A percentile compares a stretch with the other conserved stretches of the same genome.
These are phyloP conservation scores for Fusarium devonianum DNA, from an alignment of 2,329 filamentous ascomycete genomes.

Conservation along the genomic window DNA sequence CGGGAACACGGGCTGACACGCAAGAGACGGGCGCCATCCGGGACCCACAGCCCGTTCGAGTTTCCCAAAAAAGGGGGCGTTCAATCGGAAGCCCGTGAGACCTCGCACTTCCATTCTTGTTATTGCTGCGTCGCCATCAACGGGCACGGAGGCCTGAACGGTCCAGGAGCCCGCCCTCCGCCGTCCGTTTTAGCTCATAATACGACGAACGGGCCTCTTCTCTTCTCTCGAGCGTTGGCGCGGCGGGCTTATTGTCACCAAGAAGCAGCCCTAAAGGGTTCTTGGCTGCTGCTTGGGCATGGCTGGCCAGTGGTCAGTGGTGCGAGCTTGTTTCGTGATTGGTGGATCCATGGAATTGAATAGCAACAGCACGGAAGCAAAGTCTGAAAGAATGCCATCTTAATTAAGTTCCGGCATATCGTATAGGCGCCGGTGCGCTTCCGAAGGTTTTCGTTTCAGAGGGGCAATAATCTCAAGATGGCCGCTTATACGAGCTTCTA, in stretches of 20 bases:
- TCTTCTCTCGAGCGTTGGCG: slow-evolving; percentile 29
- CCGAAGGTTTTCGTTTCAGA: slow-evolving; percentile 10
- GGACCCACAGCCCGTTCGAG: slow-evolving; percentile 26
- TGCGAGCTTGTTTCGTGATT: slow-evolving; percentile 8
- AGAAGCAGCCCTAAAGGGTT: slow-evolving; percentile 9
- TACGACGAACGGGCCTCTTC: slow-evolving; percentile 18
- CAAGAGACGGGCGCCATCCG: slow-evolving; percentile 7
- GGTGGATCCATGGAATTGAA: not conserved
- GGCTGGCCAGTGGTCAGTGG: not conserved
- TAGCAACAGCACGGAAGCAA: not conserved
- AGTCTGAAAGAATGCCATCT: too few relatives aligned
- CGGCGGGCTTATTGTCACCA: slow-evolving; percentile 5
- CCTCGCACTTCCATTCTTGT: not conserved
- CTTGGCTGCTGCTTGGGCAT: not conserved
- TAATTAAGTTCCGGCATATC: too few relatives aligned
- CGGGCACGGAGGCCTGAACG: slow-evolving; percentile 15
- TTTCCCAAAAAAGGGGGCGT: slow-evolving; percentile 37
- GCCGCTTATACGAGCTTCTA: not conserved
- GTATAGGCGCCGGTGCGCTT: slow-evolving; percentile 9
- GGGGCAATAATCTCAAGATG: slow-evolving; percentile 1
- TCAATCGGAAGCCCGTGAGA: slow-evolving; percentile 30
- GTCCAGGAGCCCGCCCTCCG: slow-evolving; percentile 10
- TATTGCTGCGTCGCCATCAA: slow-evolving; percentile 8
- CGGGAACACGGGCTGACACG: slow-evolving; percentile 21
- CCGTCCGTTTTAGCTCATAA: slow-evolving; percentile 10